Evolutionary conservation across 169 alveolate genomes (phyloP).

Genomic region (Plasmodium gonderi): DNA sequence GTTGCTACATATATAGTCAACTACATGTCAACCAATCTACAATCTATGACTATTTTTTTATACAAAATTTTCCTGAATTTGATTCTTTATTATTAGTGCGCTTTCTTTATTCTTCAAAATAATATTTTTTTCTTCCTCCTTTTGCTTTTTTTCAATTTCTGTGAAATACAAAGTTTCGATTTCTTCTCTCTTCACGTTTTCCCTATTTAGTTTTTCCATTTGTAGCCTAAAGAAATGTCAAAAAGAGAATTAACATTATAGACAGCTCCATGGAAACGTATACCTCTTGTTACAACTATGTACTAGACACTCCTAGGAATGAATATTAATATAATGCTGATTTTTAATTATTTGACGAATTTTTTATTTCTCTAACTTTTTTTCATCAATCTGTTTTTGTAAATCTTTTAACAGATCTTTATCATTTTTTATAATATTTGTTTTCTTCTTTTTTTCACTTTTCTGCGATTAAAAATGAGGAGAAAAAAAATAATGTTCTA

Average conservation of each 20-base stretch:
- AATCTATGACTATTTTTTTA: background rate
- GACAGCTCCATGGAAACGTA: too few species aligned
- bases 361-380: constrained; percentile 23
- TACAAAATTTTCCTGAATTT: constrained; percentile 65
- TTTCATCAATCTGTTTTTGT: constrained; percentile 53
- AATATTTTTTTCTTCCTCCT: constrained; percentile 39
- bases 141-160: constrained; percentile 52
- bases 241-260: too few species aligned
- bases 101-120: constrained; percentile 62
- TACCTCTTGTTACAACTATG: background rate
- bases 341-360: background rate
- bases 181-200: constrained; percentile 44
- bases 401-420: constrained; percentile 41
- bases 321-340: background rate
- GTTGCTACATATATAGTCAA: background rate
- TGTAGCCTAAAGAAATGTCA: constrained; percentile 12
- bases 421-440: constrained; percentile 49
- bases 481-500: background rate
- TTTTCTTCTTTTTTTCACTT: constrained; percentile 4
- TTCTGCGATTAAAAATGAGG: background rate
- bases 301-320: background rate
- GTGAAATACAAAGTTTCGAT: constrained; percentile 57
- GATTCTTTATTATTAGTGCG: constrained; percentile 65
- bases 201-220: constrained; percentile 24
- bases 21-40: background rate